Percentiles rank a stretch among this genome's conserved stretches.
These are phyloP conservation scores for Chaetomiaceae sp. DNA, from an alignment of 2,329 filamentous ascomycete species.

Conservation along the genomic window DNA sequence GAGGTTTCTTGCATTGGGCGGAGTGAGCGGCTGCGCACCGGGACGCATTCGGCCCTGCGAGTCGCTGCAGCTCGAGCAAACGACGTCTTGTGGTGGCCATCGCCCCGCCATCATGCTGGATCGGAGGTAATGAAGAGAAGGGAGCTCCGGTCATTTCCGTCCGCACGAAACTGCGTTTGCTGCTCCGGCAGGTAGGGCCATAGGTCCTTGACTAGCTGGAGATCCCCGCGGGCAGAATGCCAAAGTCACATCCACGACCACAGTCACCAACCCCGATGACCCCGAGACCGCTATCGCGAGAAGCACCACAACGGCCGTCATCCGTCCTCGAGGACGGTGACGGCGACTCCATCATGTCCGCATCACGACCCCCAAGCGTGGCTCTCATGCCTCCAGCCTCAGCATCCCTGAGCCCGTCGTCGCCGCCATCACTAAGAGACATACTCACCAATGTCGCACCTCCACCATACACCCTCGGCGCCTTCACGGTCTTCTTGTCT, in stretches of 20 bases:
- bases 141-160: constrained; percentile 13
- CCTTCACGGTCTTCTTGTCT: constrained; percentile 94
- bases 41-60: constrained; percentile 21
- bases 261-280: constrained; percentile 42
- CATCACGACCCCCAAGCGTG: constrained; percentile 48
- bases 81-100: constrained; percentile 16
- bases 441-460: constrained; percentile 83
- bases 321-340: constrained; percentile 40
- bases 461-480: constrained; percentile 82
- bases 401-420: constrained; percentile 31
- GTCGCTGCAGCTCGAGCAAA: constrained; percentile 21
- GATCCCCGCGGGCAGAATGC: constrained; percentile 36
- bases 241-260: constrained; percentile 43
- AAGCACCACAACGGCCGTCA: constrained; percentile 41
- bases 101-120: constrained; percentile 12
- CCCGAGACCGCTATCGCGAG: constrained; percentile 39
- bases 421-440: constrained; percentile 68
- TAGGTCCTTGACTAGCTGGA: constrained; percentile 24
- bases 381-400: constrained; percentile 34
- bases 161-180: constrained; percentile 12
- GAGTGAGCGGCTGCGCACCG: constrained; percentile 20
- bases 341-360: constrained; percentile 41
- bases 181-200: not conserved
- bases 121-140: constrained; percentile 23
- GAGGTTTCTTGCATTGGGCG: constrained; percentile 22